Conservation (phyloP, 192 early-diverging fungal species). For the Coemansia sp. region DNA sequence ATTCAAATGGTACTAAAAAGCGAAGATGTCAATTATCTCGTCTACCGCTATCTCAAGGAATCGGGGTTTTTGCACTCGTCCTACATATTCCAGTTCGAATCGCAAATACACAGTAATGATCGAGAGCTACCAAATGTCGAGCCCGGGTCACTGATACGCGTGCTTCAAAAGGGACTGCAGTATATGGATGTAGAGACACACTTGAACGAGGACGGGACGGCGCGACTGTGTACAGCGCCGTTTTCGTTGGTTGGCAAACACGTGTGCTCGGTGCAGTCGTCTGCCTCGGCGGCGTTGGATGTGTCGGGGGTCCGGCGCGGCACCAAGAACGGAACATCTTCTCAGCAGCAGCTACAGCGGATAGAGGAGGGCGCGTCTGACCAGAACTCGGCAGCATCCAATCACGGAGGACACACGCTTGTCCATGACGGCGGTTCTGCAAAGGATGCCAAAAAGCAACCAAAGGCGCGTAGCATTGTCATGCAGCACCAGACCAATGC, state of each 20-base stretch:
- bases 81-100: conserved; percentile 86
- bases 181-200: conserved; percentile 91
- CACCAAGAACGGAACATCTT: background rate
- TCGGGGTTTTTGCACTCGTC: conserved; percentile 85
- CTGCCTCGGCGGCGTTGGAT: background rate
- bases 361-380: conserved; percentile 4
- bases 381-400: background rate
- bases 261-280: conserved; percentile 37
- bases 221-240: conserved; percentile 47
- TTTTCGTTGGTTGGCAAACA: conserved; percentile 52
- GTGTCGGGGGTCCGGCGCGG: background rate
- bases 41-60: conserved; percentile 85
- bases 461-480: conserved; percentile 11
- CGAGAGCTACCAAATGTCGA: conserved; percentile 61
- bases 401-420: conserved; percentile 43
- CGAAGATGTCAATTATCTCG: conserved; percentile 86
- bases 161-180: conserved; percentile 89
- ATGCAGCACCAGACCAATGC: background rate
- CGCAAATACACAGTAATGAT: conserved; percentile 67
- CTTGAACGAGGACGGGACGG: conserved; percentile 82
- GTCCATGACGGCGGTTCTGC: conserved; percentile 28
- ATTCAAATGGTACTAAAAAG: conserved; percentile 69
- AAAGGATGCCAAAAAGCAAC: conserved; percentile 15
- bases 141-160: conserved; percentile 80
- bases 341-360: background rate